Evolutionary conservation across 176 grass and related monocot genomes (phyloP).

Genomic region (Phoenix roebelenii): DNA sequence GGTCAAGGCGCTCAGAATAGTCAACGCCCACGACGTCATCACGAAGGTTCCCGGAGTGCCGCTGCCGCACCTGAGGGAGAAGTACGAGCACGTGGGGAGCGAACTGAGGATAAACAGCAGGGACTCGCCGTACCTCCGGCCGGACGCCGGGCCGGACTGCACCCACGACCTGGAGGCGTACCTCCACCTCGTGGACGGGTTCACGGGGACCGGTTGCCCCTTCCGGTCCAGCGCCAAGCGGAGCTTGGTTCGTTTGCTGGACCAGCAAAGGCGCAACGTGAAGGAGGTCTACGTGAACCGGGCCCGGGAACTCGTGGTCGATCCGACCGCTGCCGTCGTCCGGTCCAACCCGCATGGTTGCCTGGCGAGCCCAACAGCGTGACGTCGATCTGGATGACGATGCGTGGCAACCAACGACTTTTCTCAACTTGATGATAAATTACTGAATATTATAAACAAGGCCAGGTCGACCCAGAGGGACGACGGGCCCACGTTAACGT

Average conservation of each 20-base stretch:
- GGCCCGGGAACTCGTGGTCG: slow-evolving; percentile 36
- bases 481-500: no score
- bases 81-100: slow-evolving; percentile 56
- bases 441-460: no score
- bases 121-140: slow-evolving; percentile 67
- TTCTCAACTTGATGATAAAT: no score
- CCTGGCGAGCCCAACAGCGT: background rate
- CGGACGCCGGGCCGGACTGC: slow-evolving; percentile 50
- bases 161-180: slow-evolving; percentile 90
- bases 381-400: background rate
- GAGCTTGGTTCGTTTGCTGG: slow-evolving; percentile 56
- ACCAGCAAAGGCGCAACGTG: slow-evolving; percentile 52
- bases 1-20: slow-evolving; percentile 55
- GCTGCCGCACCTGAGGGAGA: slow-evolving; percentile 28
- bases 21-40: slow-evolving; percentile 67
- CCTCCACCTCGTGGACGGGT: slow-evolving; percentile 88
- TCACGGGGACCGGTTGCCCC: slow-evolving; percentile 50
- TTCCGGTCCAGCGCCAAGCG: slow-evolving; percentile 63
- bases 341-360: background rate
- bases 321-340: slow-evolving; percentile 27
- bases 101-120: slow-evolving; percentile 65
- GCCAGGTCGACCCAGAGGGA: no score
- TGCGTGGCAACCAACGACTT: no score
- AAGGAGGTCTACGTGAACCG: slow-evolving; percentile 81
- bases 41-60: slow-evolving; percentile 59